Evolutionary conservation across 352 stramenopile species (phyloP), one percentile per base, ranked within the genome.

Genomic region (Pythium monospermum): DNA sequence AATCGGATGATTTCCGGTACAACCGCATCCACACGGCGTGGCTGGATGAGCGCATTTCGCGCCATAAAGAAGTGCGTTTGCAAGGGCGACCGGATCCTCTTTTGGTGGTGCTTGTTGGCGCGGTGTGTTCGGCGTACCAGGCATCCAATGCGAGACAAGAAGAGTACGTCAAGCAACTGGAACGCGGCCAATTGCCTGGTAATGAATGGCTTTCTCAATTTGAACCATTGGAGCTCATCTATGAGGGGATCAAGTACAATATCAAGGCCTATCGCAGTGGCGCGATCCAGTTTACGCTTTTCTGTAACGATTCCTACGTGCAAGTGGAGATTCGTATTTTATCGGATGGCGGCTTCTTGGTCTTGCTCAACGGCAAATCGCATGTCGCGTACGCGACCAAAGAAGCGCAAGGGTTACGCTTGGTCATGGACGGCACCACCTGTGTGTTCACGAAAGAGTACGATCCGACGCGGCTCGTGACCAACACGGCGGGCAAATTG

Each of bases 21-120:
- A 99, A 99, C 76, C 78, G 79, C 53, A 99, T 99, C 71, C 94
- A 98, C 70, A 99, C 98, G 37, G 95, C 87, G 43, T 99, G 98
- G 98, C 83, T 99, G 35, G 97, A 99, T 67, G 80, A 85, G 40
- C 94, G 97, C 60, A 99, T 99, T 61, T 89, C 89, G 48, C 67
- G 83, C 45, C 98, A 96, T 66, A 90, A 95, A 39, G 86, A 96
- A 66, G 77, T 94, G 53, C 78, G 79, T 46, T 58, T 88, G 19
- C 81, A 90, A n/a, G 83, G 83, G 30, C 83, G 83, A 3, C 83
- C 83, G 18, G 81, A 94, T 53, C 83, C 81, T 27, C 61, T 94
- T 16, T 79, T 94, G 56, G 85, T 97, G 30, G 88, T 95, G 21
- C 63, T 96, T 3, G 84, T 96, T 4, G 90, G 89, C 21, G 88